phyloP scores from a whole-genome alignment of 1,284 basidiomycete species.

The Agroathelia rolfsii region DNA sequence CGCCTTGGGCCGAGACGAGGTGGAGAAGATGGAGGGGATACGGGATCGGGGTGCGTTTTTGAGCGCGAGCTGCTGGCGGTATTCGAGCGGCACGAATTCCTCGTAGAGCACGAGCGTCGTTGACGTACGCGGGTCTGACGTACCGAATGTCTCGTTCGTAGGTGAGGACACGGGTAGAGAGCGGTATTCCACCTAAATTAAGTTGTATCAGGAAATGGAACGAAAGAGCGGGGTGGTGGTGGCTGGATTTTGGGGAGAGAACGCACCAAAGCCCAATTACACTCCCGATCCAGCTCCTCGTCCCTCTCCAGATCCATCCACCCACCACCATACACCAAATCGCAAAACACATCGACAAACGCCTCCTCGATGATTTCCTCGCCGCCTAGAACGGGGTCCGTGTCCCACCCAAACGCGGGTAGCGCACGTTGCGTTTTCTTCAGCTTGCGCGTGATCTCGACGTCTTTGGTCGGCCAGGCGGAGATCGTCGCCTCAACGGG shows the following conservation, averaged over 20 bases:
- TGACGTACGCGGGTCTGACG: constrained; percentile 42
- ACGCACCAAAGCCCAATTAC: constrained; percentile 85
- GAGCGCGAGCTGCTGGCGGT: constrained; percentile 68
- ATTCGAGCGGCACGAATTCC: constrained; percentile 81
- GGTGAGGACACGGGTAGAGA: constrained; percentile 36
- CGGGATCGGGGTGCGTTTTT: constrained; percentile 34
- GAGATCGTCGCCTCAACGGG: constrained; percentile 50
- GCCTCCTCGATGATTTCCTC: constrained; percentile 79
- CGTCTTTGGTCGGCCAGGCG: constrained; percentile 63
- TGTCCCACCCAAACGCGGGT: constrained; percentile 79
- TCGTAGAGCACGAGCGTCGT: constrained; percentile 71
- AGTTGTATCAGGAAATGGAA: constrained; percentile 2
- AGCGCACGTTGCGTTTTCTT: constrained; percentile 76
- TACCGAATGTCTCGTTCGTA: constrained; percentile 1
- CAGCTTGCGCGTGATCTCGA: constrained; percentile 65
- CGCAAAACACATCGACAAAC: constrained; percentile 81
- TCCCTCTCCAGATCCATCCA: constrained; percentile 70
- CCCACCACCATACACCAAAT: constrained; percentile 71
- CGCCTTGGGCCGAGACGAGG: too few relatives aligned
- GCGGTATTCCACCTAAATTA: constrained; percentile 70
- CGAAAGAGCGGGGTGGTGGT: too few relatives aligned
- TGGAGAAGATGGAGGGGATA: constrained; percentile 40
- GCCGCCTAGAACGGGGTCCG: constrained; percentile 60
- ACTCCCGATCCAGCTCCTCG: constrained; percentile 72
- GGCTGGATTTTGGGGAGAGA: too few relatives aligned